Evolutionary conservation across 2,329 filamentous ascomycete species (phyloP), one percentile per base, ranked within the genome.

Genomic region (Cephalotrichum gorgonifer): DNA sequence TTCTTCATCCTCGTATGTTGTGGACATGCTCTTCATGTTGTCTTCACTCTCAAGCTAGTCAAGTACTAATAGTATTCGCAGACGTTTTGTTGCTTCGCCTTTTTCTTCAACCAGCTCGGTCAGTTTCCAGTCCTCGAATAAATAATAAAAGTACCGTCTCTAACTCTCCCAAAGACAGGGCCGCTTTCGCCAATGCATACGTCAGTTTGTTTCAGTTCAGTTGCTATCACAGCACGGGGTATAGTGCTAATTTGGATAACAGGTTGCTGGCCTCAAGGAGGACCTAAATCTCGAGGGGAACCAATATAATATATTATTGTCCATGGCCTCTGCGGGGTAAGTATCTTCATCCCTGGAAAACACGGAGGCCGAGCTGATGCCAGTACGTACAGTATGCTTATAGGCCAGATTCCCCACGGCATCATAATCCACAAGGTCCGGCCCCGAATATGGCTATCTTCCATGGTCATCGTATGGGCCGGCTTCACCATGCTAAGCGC

Each of bases 261-360:
- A 62, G 28, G 65, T 69, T 0, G 66, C 58, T 2, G 64, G 64
- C 3, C 66, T 67, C 72, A 70, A 77, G 56, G 72, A 77, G 54
- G 75, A 79, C 47, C 60, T 79, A 0, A 57, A 63, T 2, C 60
- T 80, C 22, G 70, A 73, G 43, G 67, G 69, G 1, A 79, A 80
- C 53, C 63, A 81, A 48, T 64, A 79, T 28, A 79, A 80, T 48
- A 73, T 77, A 49, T 60, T 69, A 51, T 59, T 63, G 38, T 66
- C 64, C 4, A 64, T 67, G 25, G 65, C 66, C 22, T 64, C 63
- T 0, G 57, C 64, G 23, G 63, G 64, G 60, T 70, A 61, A 11
- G 57, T 46, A 0, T 2, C 8, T 15, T 1, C 11, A 8, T 20
- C 11, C n/a, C 9, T 9, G 9, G 4, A 39, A 3, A 4, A 1